phyloP scores from a whole-genome alignment of 768 basidiomycete species.

The Peribolospora kevripleyi region DNA sequence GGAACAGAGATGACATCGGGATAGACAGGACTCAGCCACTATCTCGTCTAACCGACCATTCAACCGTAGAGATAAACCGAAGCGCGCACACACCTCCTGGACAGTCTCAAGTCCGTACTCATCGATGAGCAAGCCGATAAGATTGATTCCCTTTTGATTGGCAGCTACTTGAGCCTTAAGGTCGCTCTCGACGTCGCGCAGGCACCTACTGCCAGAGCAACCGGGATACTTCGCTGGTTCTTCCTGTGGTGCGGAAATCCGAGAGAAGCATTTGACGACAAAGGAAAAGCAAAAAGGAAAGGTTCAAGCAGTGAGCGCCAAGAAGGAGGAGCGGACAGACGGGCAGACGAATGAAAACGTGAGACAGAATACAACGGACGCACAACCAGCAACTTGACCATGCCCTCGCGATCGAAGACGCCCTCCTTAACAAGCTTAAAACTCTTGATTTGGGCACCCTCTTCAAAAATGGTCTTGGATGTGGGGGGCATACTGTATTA shows the following conservation, averaged over 20 bases:
- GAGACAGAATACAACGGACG: slow-evolving; percentile 11
- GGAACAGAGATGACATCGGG: too few species aligned
- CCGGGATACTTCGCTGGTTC: slow-evolving; percentile 33
- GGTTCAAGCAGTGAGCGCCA: too few species aligned
- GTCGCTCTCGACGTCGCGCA: slow-evolving; percentile 75
- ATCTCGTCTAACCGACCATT: too few species aligned
- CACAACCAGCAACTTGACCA: slow-evolving; percentile 57
- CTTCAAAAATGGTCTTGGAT: slow-evolving; percentile 69
- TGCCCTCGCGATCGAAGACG: slow-evolving; percentile 47
- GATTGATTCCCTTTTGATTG: slow-evolving; percentile 51
- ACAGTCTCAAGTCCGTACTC: slow-evolving; percentile 71
- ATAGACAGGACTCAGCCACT: too few species aligned
- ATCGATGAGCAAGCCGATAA: slow-evolving; percentile 32
- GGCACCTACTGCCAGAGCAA: slow-evolving; percentile 64
- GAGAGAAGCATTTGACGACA: too few species aligned
- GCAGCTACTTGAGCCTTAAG: slow-evolving; percentile 85
- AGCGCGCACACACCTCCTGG: slow-evolving; percentile 21
- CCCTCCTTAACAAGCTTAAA: slow-evolving; percentile 77
- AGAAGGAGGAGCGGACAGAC: too few species aligned
- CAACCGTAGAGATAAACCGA: too few species aligned
- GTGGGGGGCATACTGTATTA: slow-evolving; percentile 60
- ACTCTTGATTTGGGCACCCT: slow-evolving; percentile 71
- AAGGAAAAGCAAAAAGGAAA: too few species aligned
- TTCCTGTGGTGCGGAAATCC: neutral
- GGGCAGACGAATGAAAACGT: neutral